Conservation (phyloP, 805 yeast genomes). For the Myxozyma sirexii region DNA sequence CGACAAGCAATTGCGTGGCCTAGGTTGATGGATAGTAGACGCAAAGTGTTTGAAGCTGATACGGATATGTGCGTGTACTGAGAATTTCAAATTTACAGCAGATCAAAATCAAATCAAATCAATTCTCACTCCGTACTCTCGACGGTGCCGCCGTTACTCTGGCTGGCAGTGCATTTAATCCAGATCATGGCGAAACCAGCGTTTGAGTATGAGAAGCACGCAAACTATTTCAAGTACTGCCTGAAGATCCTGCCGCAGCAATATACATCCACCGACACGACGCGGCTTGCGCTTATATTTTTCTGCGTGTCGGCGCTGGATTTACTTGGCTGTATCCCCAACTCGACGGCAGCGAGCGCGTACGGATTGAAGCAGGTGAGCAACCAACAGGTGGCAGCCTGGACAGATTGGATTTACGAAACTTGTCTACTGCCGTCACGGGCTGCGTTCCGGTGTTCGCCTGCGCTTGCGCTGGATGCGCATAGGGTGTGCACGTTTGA, state of each 20-base stretch:
- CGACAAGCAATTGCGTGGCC: no score
- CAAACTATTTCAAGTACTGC: conserved; percentile 53
- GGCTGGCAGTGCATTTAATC: no score
- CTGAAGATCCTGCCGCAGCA: conserved; percentile 57
- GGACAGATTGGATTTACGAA: conserved; percentile 50
- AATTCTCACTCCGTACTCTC: no score
- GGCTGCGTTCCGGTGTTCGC: conserved; percentile 63
- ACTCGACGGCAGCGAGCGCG: neutral
- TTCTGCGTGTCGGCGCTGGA: conserved; percentile 68
- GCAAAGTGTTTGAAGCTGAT: no score
- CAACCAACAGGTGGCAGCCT: conserved; percentile 39
- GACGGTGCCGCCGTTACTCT: no score
- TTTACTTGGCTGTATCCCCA: conserved; percentile 43
- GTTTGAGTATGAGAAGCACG: conserved; percentile 14
- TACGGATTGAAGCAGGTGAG: conserved; percentile 39
- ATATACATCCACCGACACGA: conserved; percentile 67
- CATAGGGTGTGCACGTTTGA: conserved; percentile 53
- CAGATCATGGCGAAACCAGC: no score
- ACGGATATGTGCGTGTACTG: no score
- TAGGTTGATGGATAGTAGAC: no score
- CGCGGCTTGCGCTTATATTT: conserved; percentile 67
- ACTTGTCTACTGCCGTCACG: conserved; percentile 34
- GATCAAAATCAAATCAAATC: no score
- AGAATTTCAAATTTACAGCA: no score
- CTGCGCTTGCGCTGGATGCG: conserved; percentile 37